These are phyloP conservation scores for Ustilago sp. DNA, from an alignment of 1,284 basidiomycete species.

Conservation along the genomic window DNA sequence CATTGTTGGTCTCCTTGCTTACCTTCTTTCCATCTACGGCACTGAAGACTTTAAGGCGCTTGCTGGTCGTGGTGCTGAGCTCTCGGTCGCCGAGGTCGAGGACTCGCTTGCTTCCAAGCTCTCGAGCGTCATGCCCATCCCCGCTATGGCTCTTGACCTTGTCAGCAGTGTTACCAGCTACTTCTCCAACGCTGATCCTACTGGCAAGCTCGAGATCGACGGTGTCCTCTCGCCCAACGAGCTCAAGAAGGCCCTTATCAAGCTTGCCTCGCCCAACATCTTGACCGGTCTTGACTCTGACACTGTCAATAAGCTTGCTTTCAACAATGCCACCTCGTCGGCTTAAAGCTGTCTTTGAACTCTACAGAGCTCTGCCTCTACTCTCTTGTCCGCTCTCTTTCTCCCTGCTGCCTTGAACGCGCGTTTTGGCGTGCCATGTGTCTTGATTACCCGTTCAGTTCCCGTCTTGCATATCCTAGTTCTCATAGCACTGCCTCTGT, in stretches of 20 bases:
- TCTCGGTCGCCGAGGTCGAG: constrained; percentile 38
- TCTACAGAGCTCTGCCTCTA: constrained; percentile 29
- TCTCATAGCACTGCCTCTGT: constrained; percentile 3
- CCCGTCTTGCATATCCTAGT: background rate
- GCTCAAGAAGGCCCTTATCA: constrained; percentile 80
- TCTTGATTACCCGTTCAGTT: constrained; percentile 11
- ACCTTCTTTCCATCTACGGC: constrained; percentile 76
- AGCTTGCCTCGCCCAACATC: constrained; percentile 75
- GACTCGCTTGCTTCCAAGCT: constrained; percentile 63
- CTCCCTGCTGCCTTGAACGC: constrained; percentile 14
- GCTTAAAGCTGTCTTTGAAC: constrained; percentile 6
- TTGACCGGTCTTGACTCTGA: constrained; percentile 70
- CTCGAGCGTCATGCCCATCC: constrained; percentile 58
- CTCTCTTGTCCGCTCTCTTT: constrained; percentile 19
- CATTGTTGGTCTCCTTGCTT: constrained; percentile 69
- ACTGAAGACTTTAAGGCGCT: constrained; percentile 59
- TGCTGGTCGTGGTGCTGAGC: constrained; percentile 16
- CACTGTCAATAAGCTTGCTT: constrained; percentile 66
- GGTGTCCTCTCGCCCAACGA: constrained; percentile 73
- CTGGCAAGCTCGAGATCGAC: constrained; percentile 70
- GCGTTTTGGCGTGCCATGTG: constrained; percentile 38
- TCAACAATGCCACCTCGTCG: constrained; percentile 67
- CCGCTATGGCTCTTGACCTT: constrained; percentile 57
- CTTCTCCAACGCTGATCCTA: constrained; percentile 52
- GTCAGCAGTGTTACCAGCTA: constrained; percentile 58